Base-by-base conservation (phyloP, 1,139 yeast genomes). In the Suhomyces kunorum region DNA sequence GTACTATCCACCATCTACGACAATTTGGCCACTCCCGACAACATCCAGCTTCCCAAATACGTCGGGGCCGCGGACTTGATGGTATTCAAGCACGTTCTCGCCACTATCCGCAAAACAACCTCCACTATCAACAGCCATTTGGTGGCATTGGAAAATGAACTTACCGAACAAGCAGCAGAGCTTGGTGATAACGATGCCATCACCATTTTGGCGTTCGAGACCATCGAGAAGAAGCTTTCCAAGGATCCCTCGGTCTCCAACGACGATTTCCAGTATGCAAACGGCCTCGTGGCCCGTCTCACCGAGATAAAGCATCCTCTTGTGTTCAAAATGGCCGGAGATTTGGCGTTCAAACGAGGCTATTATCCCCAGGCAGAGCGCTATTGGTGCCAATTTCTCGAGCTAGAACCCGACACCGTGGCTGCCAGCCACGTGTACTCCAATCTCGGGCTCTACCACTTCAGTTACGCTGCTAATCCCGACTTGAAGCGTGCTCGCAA, bases 81-180 rank as follows among this genome's bases (percentile, higher is more conserved):
- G 79, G 59, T 74, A 2, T 78, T 87, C 65, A 87, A 85, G 56
- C 71, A 76, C 27, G 81, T 86, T 0, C 64, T 90, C 25, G 81
- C 80, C 32, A 78, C 77, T 27, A 70, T 85, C 35, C 62, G 96
- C 33, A 68, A 67, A 15, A 71, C 78, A 37, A 79, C 92, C 1
- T 80, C 80, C 45, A 66, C 82, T 1, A 69, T 77, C 13, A 80
- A 84, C 50, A 72, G 58, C 39, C 64, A 80, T 51, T 59, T 84
- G 33, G 66, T 83, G 3, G 75, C 64, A 8, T 61, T 88, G 19
- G 96, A 88, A 55, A 77, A 81, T 47, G 83, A 79, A 47, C 61
- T 88, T 31, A 76, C 88, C 8, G 95, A 87, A 50, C 76, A 76
- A 43, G 89, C 96, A 7, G 96, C 96, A 0, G 95, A 87, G 53